A percentile compares a stretch with the other conserved stretches of the same genome.
phyloP scores from a whole-genome alignment of 202 grass and related monocot genomes.

The Dendrocalamus latiflorus region DNA sequence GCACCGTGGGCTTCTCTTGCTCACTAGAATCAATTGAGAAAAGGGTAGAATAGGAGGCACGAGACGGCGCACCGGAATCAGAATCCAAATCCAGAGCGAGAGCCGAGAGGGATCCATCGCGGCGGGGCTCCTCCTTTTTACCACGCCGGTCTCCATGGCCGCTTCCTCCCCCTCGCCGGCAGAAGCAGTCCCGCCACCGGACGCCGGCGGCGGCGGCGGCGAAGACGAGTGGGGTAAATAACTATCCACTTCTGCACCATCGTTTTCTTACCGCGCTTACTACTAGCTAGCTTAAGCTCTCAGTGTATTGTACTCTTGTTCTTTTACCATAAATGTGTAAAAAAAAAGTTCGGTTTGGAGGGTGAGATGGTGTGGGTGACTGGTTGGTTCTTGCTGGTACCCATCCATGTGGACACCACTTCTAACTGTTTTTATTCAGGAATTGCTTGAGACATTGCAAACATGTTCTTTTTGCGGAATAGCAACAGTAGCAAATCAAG shows the following conservation, averaged over 20 bases:
- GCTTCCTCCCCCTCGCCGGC: neutral
- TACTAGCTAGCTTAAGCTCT: neutral
- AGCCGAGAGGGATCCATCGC: slow-evolving; percentile 11
- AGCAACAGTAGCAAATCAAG: neutral
- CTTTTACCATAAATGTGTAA: neutral
- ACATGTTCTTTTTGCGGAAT: neutral
- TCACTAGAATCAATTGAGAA: neutral
- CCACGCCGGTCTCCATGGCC: slow-evolving; percentile 20
- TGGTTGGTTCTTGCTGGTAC: neutral
- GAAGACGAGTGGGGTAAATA: slow-evolving; percentile 41
- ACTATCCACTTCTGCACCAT: neutral
- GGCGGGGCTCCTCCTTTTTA: neutral
- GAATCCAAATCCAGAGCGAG: neutral
- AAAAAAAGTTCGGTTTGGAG: neutral
- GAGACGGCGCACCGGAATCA: neutral
- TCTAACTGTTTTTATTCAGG: neutral
- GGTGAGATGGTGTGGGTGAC: neutral
- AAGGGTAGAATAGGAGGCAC: neutral
- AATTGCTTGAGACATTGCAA: neutral
- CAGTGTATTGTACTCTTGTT: neutral
- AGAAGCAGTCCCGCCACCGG: neutral
- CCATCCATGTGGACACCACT: neutral
- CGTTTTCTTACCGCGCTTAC: neutral
- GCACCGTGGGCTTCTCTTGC: neutral
- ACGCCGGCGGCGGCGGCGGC: neutral